phyloP scores from a whole-genome alignment of 73 alveolate species.

The Breviolum minutum region DNA sequence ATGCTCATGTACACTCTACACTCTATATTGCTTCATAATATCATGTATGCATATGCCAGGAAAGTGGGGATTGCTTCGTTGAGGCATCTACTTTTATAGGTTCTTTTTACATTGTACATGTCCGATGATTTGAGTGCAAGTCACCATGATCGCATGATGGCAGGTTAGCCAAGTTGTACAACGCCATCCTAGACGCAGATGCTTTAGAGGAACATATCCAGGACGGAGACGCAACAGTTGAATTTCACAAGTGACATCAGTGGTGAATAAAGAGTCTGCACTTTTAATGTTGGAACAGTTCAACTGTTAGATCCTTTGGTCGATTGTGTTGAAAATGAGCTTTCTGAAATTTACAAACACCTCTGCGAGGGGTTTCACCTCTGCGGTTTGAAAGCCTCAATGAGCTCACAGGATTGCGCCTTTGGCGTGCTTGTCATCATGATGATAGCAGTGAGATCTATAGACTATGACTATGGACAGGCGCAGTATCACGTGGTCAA shows the following conservation, averaged over 20 bases:
- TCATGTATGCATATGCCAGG: not conserved
- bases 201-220: conserved; percentile 64
- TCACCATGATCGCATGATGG: no score
- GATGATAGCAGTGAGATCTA: conserved; percentile 56
- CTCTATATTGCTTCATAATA: not conserved
- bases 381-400: not conserved
- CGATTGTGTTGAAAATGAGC: not conserved
- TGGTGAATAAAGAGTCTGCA: no score
- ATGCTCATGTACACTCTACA: no score
- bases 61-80: not conserved
- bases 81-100: not conserved
- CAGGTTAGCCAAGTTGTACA: conserved; percentile 39
- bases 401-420: conserved; percentile 89
- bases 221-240: not conserved
- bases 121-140: not conserved
- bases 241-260: no score
- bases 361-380: not conserved
- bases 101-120: not conserved
- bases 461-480: conserved; percentile 83
- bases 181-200: conserved; percentile 50
- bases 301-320: no score
- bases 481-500: not conserved
- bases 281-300: no score
- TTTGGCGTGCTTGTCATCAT: conserved; percentile 55
- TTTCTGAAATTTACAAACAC: not conserved